Conservation (phyloP, 2,329 filamentous ascomycete genomes). For the Epichloe gansuensis region DNA sequence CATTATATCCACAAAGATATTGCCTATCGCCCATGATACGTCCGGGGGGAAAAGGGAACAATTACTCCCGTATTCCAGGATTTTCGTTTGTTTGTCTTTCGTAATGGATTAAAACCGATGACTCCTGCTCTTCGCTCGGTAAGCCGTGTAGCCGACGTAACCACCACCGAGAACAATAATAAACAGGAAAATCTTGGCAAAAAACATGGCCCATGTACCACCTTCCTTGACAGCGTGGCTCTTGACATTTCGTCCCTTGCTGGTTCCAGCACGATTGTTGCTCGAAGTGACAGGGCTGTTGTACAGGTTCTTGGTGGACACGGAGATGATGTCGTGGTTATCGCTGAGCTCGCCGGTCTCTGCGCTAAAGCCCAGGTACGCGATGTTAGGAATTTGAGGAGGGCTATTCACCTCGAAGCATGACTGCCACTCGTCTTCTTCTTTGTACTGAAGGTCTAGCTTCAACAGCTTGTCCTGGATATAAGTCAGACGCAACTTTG, state of each 20-base stretch:
- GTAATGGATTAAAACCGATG: constrained; percentile 36
- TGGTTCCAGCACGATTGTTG: constrained; percentile 23
- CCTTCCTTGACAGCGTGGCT: constrained; percentile 26
- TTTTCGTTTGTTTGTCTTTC: not conserved
- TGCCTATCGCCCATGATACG: not conserved
- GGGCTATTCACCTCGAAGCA: constrained; percentile 69
- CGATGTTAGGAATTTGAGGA: constrained; percentile 65
- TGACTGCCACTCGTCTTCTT: constrained; percentile 71
- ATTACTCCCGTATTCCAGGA: not conserved
- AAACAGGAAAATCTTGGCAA: constrained; percentile 76
- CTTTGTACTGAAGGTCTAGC: constrained; percentile 89
- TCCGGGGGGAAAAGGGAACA: not conserved
- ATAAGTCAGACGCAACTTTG: constrained; percentile 81
- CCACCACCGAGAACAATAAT: constrained; percentile 54
- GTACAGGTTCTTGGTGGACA: constrained; percentile 83
- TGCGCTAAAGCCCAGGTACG: constrained; percentile 65
- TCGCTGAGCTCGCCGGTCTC: constrained; percentile 95
- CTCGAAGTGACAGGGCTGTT: constrained; percentile 31
- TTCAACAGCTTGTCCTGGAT: constrained; percentile 90
- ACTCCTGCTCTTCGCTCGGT: constrained; percentile 52
- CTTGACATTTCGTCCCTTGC: constrained; percentile 23
- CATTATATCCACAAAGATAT: not conserved
- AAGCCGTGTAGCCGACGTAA: constrained; percentile 80
- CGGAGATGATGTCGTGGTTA: constrained; percentile 90
- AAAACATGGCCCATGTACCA: constrained; percentile 46